phyloP scores from a whole-genome alignment of 768 basidiomycete species.

The Auriscalpium orientale region DNA sequence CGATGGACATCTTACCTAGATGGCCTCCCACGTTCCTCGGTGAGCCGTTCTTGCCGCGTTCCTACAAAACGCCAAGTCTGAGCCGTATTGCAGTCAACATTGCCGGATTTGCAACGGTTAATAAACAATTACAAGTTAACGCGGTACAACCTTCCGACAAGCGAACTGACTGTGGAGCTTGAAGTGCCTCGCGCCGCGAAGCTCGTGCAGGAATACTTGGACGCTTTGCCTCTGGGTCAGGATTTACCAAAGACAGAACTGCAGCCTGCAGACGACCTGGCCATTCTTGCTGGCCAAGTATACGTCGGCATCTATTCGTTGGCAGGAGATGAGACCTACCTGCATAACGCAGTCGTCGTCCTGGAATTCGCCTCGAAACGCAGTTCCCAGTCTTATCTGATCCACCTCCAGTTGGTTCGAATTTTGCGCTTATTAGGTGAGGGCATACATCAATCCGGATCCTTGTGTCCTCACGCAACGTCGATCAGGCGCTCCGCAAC shows the following conservation, averaged over 20 bases:
- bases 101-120: slow-evolving; percentile 49
- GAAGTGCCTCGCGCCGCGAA: slow-evolving; percentile 46
- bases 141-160: slow-evolving; percentile 46
- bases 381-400: slow-evolving; percentile 76
- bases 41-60: slow-evolving; percentile 19
- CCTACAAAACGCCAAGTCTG: neutral
- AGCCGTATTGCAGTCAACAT: slow-evolving; percentile 32
- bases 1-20: slow-evolving; percentile 51
- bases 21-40: slow-evolving; percentile 39
- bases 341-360: slow-evolving; percentile 57
- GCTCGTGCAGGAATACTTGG: slow-evolving; percentile 57
- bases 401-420: slow-evolving; percentile 68
- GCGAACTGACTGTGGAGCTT: slow-evolving; percentile 46
- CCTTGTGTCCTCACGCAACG: neutral
- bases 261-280: slow-evolving; percentile 84
- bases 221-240: slow-evolving; percentile 58
- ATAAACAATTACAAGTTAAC: slow-evolving; percentile 74
- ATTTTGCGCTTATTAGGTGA: slow-evolving; percentile 77
- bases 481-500: slow-evolving; percentile 55
- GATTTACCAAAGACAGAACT: slow-evolving; percentile 68
- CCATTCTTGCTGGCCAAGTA: slow-evolving; percentile 62
- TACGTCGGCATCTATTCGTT: slow-evolving; percentile 58
- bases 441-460: slow-evolving; percentile 4
- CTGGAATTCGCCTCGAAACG: slow-evolving; percentile 65
- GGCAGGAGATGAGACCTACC: slow-evolving; percentile 44